These are phyloP conservation scores for Bipolaris zeicola DNA, from an alignment of 2,329 filamentous ascomycete genomes.

Conservation along the genomic window DNA sequence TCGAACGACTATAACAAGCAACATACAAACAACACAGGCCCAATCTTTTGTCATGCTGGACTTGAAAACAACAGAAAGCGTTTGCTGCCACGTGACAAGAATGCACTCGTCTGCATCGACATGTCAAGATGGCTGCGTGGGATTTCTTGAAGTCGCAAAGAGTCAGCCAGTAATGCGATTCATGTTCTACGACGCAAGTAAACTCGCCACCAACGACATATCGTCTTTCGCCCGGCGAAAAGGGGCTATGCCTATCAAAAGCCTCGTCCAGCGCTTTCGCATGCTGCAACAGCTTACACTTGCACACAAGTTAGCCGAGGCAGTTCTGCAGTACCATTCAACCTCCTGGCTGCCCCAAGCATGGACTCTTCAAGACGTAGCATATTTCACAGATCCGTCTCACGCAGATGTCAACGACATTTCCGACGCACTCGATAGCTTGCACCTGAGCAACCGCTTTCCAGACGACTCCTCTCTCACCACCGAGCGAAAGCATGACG, in stretches of 20 bases:
- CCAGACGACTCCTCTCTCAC: neutral
- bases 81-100: neutral
- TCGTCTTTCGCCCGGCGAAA: neutral
- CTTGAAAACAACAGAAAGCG: neutral
- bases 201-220: neutral
- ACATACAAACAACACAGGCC: neutral
- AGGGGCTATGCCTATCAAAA: neutral
- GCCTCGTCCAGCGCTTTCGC: neutral
- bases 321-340: constrained; percentile 18
- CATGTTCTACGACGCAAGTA: constrained; percentile 16
- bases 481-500: neutral
- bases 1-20: neutral
- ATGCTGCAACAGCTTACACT: constrained; percentile 7
- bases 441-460: neutral
- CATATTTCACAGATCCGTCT: constrained; percentile 12
- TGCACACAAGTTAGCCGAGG: constrained; percentile 14
- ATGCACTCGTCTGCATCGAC: neutral
- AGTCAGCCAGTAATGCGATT: constrained; percentile 1
- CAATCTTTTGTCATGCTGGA: neutral
- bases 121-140: constrained; percentile 12
- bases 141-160: constrained; percentile 15
- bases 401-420: neutral
- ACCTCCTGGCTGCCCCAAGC: constrained; percentile 19
- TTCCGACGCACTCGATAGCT: neutral
- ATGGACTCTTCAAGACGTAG: constrained; percentile 20